Evolutionary conservation across 2,329 filamentous ascomycete species (phyloP), one percentile per base, ranked within the genome.

Genomic region (Emmonsia crescens): DNA sequence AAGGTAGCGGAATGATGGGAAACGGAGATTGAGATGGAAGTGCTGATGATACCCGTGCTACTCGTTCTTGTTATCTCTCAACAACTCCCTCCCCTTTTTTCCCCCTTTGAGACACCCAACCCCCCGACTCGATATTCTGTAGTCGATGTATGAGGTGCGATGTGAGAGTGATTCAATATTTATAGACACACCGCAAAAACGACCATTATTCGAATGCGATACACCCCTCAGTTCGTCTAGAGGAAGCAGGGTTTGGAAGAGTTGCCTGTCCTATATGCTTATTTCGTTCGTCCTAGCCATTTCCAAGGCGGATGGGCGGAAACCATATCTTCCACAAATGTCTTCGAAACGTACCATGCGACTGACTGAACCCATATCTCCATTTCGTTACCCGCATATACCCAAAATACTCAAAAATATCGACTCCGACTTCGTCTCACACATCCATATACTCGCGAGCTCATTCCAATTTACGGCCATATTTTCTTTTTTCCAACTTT

Each of bases 1-100:
- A 69, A 67, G 60, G 69, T 66, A 51, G 64, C 69, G 52, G 66
- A 70, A 57, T 72, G 67, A 65, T 59, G 27, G 49, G 5, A 12
- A 9, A n/a, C 12, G 9, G 2, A 49, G 12, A 42, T 9, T 44
- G 40, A 40, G 52, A 38, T 55, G 31, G n/a, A 31, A n/a, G 9
- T 33, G 49, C 49, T 4, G 16, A 12, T 31, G 19, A 56, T 40
- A 16, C 6, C 31, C 52, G 12, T 33, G 16, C n/a, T 38, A 1
- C 12, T 27, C 33, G 33, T 5, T 16, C n/a, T 36, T n/a, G 1
- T 31, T 33, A 19, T 54, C 10, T 33, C 19, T 38, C 3, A 2
- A 9, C 14, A 9, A 6, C 12, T 38, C 36, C 12, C 12, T 44
- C 16, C 42, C 8, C 42, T 40, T 38, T 54, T 38, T 16, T 19